Conservation (phyloP, 345 rosid genomes). For the Trapa bicornis region DNA sequence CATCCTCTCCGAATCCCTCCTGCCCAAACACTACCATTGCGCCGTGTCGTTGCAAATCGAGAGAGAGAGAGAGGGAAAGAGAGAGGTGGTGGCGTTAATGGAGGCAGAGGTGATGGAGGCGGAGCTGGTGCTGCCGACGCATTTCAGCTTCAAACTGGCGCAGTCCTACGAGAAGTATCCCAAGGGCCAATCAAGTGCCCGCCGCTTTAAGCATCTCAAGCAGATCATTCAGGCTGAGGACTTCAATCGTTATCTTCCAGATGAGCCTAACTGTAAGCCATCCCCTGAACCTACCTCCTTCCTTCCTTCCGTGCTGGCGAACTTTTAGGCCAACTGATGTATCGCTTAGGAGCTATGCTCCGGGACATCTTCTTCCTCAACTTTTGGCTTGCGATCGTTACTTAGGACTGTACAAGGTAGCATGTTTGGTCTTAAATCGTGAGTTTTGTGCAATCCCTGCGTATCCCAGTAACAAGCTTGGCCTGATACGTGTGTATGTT, state of each 20-base stretch:
- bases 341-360: neutral
- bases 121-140: constrained; percentile 61
- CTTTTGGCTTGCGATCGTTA: neutral
- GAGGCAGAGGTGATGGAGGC: constrained; percentile 52
- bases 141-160: constrained; percentile 59
- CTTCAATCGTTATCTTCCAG: constrained; percentile 40
- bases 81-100: constrained; percentile 17
- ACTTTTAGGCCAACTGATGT: neutral
- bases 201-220: constrained; percentile 91
- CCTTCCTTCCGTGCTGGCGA: neutral
- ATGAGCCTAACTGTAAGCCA: constrained; percentile 49
- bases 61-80: neutral
- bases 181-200: constrained; percentile 66
- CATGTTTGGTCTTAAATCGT: no score
- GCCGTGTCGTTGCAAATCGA: neutral
- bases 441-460: no score
- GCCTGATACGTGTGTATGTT: neutral
- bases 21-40: no score
- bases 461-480: neutral
- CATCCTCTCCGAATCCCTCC: no score
- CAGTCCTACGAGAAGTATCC: constrained; percentile 75
- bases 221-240: constrained; percentile 86
- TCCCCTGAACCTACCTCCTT: neutral
- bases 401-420: neutral
- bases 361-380: neutral